phyloP scores from a whole-genome alignment of 768 basidiomycete genomes.

The Rhodotorula toruloides region DNA sequence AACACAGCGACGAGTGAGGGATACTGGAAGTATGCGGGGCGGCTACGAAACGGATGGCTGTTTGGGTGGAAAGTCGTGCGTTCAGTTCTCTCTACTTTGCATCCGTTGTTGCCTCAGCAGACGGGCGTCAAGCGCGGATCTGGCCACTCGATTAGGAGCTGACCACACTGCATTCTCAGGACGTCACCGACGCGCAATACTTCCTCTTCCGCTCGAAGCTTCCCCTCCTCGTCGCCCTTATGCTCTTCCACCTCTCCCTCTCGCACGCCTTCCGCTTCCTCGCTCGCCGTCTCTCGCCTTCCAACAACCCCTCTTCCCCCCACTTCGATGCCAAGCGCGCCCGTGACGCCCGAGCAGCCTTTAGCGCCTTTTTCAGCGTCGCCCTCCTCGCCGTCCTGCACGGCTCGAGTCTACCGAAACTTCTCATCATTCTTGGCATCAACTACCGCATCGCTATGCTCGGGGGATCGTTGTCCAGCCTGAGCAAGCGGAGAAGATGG shows the following conservation, averaged over 20 bases:
- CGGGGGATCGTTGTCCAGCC: conserved; percentile 46
- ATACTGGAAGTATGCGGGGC: conserved; percentile 52
- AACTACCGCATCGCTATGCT: conserved; percentile 64
- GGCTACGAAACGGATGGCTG: conserved; percentile 72
- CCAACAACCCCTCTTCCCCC: neutral
- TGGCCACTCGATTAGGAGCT: too few relatives aligned
- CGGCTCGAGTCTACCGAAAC: conserved; percentile 72
- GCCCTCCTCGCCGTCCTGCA: conserved; percentile 69
- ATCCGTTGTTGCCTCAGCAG: too few relatives aligned
- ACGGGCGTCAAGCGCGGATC: too few relatives aligned
- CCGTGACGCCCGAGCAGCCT: conserved; percentile 51
- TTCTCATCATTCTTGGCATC: conserved; percentile 61
- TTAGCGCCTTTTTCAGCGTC: conserved; percentile 60
- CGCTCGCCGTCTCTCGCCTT: neutral
- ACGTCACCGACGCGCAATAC: conserved; percentile 88
- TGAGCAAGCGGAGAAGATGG: neutral
- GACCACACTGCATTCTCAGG: too few relatives aligned
- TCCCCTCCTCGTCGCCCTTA: conserved; percentile 57
- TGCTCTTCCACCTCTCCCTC: conserved; percentile 55
- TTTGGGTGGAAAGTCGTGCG: conserved; percentile 71
- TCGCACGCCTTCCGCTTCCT: conserved; percentile 55
- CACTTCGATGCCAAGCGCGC: neutral
- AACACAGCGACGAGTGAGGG: conserved; percentile 9
- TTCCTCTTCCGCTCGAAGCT: conserved; percentile 78
- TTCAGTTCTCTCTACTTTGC: conserved; percentile 36